Evolutionary conservation across 177 flowering plant species (phyloP).

Genomic region (Vitis hybrid): DNA sequence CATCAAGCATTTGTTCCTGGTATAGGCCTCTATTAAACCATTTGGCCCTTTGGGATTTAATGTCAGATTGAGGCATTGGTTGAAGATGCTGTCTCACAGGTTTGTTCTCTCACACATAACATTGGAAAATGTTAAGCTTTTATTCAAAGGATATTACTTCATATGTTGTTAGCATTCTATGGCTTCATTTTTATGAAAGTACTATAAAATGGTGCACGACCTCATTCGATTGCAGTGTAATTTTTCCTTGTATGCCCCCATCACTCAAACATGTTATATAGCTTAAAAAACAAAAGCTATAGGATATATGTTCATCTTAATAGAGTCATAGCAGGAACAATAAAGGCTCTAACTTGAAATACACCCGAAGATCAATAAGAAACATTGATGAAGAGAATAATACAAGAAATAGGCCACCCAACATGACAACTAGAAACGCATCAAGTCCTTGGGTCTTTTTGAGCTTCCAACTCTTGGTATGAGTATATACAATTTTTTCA

Average conservation of each 20-base stretch:
- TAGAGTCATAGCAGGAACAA: no score
- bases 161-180: neutral
- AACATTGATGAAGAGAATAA: no score
- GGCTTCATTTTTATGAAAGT: neutral
- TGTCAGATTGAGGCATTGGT: conserved; percentile 77
- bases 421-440: no score
- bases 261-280: no score
- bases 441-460: no score
- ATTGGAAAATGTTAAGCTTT: neutral
- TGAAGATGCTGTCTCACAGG: conserved; percentile 88
- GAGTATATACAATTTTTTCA: no score
- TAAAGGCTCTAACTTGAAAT: no score
- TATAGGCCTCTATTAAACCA: neutral
- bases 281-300: no score
- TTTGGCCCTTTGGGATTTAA: conserved; percentile 11
- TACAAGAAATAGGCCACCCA: no score
- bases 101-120: conserved; percentile 26
- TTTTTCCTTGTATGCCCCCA: neutral
- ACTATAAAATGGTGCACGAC: neutral
- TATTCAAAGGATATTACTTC: neutral
- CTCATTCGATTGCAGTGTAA: neutral
- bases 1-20: neutral
- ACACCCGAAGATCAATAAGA: no score
- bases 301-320: no score
- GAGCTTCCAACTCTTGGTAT: no score